These are phyloP conservation scores for Ceratobasidium sp. DNA, from an alignment of 1,284 basidiomycete species.

Conservation along the genomic window DNA sequence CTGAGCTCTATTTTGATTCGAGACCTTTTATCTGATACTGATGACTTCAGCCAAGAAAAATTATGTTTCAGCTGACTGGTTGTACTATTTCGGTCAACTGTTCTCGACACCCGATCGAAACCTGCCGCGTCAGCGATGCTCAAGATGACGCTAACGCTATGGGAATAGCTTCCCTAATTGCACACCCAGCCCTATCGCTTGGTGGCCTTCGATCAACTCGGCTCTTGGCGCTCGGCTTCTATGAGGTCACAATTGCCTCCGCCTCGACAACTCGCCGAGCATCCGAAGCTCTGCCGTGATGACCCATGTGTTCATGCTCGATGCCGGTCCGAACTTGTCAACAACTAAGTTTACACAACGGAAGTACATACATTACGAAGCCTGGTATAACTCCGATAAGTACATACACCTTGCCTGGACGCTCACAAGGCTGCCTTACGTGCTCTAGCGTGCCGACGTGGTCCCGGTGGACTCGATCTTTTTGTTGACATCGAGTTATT, in stretches of 20 bases:
- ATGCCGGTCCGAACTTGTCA: not conserved
- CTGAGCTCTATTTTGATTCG: no score
- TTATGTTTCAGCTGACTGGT: no score
- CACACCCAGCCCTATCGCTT: not conserved
- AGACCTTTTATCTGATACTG: no score
- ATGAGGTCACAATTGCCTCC: not conserved
- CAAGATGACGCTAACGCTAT: no score
- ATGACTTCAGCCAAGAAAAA: no score
- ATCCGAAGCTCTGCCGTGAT: slow-evolving; percentile 19
- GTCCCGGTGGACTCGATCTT: not conserved
- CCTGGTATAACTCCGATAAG: not conserved
- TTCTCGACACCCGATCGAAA: no score
- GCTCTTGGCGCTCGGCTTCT: not conserved
- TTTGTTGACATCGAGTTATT: not conserved
- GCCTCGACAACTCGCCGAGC: slow-evolving; percentile 15
- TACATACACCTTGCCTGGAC: not conserved
- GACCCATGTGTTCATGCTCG: not conserved
- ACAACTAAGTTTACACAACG: not conserved
- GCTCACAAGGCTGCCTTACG: not conserved
- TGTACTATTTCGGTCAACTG: no score
- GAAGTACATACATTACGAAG: not conserved
- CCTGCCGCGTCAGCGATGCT: no score
- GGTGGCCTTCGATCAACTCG: not conserved
- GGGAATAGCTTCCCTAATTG: not conserved
- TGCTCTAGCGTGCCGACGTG: not conserved